Percentiles rank a stretch among this genome's conserved stretches.
phyloP scores from a whole-genome alignment of 1,139 yeast genomes.

The Protomyces arabidopsidicola region DNA sequence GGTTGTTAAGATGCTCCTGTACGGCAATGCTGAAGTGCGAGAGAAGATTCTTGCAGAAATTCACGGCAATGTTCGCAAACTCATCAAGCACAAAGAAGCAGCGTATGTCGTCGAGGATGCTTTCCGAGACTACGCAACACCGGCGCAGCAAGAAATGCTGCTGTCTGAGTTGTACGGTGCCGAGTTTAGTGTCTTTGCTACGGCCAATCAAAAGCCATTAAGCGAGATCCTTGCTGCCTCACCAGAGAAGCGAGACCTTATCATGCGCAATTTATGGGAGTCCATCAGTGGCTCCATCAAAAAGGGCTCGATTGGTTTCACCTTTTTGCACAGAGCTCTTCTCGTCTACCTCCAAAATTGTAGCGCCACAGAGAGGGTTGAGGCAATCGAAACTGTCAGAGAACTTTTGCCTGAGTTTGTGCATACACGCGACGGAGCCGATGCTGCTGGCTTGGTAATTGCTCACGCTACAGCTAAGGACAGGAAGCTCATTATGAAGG shows the following conservation, averaged over 20 bases:
- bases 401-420: slow-evolving; percentile 94
- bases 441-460: slow-evolving; percentile 75
- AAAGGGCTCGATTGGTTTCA: slow-evolving; percentile 95
- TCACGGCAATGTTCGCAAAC: slow-evolving; percentile 82
- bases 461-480: slow-evolving; percentile 89
- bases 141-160: slow-evolving; percentile 83
- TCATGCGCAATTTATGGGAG: slow-evolving; percentile 70
- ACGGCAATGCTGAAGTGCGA: slow-evolving; percentile 72
- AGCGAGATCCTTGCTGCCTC: slow-evolving; percentile 63
- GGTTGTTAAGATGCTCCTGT: slow-evolving; percentile 81
- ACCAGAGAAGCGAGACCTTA: slow-evolving; percentile 75
- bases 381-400: slow-evolving; percentile 72
- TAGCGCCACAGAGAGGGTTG: slow-evolving; percentile 65
- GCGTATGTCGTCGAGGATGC: slow-evolving; percentile 97
- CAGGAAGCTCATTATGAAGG: slow-evolving; percentile 69
- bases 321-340: slow-evolving; percentile 94
- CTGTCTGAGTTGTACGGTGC: slow-evolving; percentile 95
- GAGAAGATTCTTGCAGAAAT: slow-evolving; percentile 72
- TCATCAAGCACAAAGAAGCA: slow-evolving; percentile 97
- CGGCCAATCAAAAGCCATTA: slow-evolving; percentile 56
- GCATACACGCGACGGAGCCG: slow-evolving; percentile 90
- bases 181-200: slow-evolving; percentile 85
- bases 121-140: slow-evolving; percentile 75
- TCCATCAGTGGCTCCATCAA: slow-evolving; percentile 87
- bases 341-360: slow-evolving; percentile 74